Evolutionary conservation across 345 rosid genomes (phyloP).

Genomic region (Acer yangbiense): DNA sequence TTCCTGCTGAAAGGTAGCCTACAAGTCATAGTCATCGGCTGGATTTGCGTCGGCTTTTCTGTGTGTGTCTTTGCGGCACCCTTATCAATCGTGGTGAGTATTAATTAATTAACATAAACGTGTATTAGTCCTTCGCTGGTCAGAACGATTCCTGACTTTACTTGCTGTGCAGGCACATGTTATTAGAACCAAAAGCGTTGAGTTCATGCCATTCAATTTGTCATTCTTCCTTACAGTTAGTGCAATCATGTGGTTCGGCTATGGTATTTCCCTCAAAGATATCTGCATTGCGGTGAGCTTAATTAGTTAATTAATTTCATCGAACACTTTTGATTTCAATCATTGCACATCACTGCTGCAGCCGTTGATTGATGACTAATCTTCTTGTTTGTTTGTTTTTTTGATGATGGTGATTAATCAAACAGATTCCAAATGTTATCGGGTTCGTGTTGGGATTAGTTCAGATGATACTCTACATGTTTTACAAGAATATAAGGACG

Average conservation of each 20-base stretch:
- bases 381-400: not conserved
- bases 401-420: not conserved
- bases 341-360: not conserved
- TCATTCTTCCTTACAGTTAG: slow-evolving; percentile 82
- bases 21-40: slow-evolving; percentile 62
- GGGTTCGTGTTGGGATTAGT: slow-evolving; percentile 72
- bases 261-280: slow-evolving; percentile 64
- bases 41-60: slow-evolving; percentile 75
- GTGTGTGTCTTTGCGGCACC: slow-evolving; percentile 86
- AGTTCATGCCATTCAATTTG: slow-evolving; percentile 86
- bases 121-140: too few relatives aligned
- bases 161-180: slow-evolving; percentile 55
- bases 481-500: slow-evolving; percentile 46
- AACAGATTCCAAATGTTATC: slow-evolving; percentile 72
- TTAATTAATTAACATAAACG: too few relatives aligned
- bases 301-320: not conserved
- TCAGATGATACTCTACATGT: slow-evolving; percentile 68
- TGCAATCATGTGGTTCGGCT: slow-evolving; percentile 81
- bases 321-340: not conserved
- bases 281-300: slow-evolving; percentile 67
- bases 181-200: slow-evolving; percentile 77
- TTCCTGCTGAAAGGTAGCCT: slow-evolving; percentile 27
- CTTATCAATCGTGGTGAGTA: slow-evolving; percentile 62
- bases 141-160: too few relatives aligned
- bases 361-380: not conserved